Base-by-base conservation (phyloP, 768 basidiomycete genomes). In the Lactarius indigo region DNA sequence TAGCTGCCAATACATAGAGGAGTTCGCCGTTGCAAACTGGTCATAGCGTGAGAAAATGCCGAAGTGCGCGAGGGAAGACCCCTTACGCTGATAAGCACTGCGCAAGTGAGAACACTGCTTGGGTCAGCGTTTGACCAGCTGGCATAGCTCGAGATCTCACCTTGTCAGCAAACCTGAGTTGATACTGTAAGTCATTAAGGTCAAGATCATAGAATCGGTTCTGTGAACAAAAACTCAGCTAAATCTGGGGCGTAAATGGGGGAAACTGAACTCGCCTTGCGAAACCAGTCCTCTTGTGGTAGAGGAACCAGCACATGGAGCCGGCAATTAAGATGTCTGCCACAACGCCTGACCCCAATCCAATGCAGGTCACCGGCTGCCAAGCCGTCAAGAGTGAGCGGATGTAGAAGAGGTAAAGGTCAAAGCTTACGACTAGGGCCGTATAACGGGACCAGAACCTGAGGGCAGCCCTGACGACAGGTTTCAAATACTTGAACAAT, bases 291-390 rank as follows among this genome's bases (percentile, higher is more conserved):
- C 80, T 78, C 69, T 76, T 74, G 30, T 77, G 78, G 23, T 76
- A 78, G 56, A 85, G 74, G 63, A 80, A 83, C 68, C 80, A 83
- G 70, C 81, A 83, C 63, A 85, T 77, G 18, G 82, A 75, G 55
- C 74, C 67, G 1, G 83, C 84, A 57, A 85, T 84, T 63, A 83
- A 75, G 64, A 84, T 76, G 69, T 84, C 83, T 9, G 83, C 79
- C 13, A 79, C 79, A n/a, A 81, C 81, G 28, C 83, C 81, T 63
- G 81, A 79, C 41, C 83, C 82, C 18, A 76, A 39, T 2, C 83
- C 84, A 33, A 78, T 68, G 69, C 79, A 81, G 7, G 83, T 83
- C 20, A 85, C 78, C 83, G 83, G 83, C 83, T 79, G 61, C 33
- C 12, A 13, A 13, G 23, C 33, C 28, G 18, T 58, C 30, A 23